These are phyloP conservation scores for Uronychia setigera DNA, from an alignment of 73 alveolate species.

Conservation along the genomic window DNA sequence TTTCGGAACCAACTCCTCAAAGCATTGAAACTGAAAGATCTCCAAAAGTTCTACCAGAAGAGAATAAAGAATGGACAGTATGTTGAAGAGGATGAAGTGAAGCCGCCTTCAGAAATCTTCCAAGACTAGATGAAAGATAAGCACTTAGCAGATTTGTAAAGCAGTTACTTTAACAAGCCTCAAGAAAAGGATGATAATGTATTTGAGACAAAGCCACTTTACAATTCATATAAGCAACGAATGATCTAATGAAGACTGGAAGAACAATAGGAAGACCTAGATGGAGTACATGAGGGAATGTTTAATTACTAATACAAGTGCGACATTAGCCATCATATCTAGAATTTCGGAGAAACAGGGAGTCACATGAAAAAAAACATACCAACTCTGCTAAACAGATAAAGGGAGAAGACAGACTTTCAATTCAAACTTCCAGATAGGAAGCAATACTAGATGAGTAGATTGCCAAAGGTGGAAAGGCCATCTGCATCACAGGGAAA, in stretches of 20 bases:
- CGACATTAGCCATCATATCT: neutral
- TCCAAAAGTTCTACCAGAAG: neutral
- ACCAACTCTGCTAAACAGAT: neutral
- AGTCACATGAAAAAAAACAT: neutral
- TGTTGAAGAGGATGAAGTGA: neutral
- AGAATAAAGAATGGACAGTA: too few relatives aligned
- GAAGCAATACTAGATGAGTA: neutral
- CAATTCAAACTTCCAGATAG: neutral
- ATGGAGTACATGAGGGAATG: neutral
- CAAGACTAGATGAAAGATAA: neutral
- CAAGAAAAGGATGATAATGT: neutral
- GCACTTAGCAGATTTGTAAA: neutral
- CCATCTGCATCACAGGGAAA: too few relatives aligned
- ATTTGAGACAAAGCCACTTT: neutral
- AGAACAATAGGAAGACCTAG: neutral
- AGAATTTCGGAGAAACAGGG: neutral
- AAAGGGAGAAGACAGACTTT: neutral
- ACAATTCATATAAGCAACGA: neutral
- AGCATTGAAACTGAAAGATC: neutral
- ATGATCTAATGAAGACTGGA: too few relatives aligned
- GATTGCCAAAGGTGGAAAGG: neutral
- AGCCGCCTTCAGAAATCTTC: neutral
- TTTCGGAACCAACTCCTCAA: neutral
- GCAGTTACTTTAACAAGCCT: neutral
- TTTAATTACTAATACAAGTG: neutral